Percentiles rank a stretch among this genome's conserved stretches.
These are phyloP conservation scores for Setaria italica DNA, from an alignment of 202 grass and related monocot genomes.

Conservation along the genomic window DNA sequence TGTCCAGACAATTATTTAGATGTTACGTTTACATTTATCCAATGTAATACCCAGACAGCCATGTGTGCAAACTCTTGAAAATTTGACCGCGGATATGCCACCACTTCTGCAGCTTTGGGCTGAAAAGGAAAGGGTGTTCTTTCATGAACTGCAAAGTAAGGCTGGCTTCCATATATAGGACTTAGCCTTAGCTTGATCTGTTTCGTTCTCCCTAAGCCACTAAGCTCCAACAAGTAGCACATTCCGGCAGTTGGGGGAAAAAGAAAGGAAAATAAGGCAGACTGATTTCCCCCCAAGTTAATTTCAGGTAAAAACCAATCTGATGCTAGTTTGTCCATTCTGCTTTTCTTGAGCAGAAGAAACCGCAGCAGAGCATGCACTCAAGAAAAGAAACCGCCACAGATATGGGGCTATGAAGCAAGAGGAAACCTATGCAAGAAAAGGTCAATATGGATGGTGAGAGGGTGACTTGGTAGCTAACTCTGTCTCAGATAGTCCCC, in stretches of 20 bases:
- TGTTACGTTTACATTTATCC: too few species aligned
- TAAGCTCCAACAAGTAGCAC: background rate
- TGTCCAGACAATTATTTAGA: too few species aligned
- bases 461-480: slow-evolving; percentile 14
- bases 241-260: background rate
- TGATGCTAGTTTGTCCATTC: background rate
- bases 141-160: background rate
- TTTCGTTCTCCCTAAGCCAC: too few species aligned
- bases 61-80: too few species aligned
- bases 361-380: background rate
- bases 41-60: too few species aligned
- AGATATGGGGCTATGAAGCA: background rate
- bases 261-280: background rate
- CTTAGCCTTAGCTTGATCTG: too few species aligned
- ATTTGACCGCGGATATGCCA: background rate
- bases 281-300: background rate
- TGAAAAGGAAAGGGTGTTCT: background rate
- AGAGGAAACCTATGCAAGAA: background rate
- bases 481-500: background rate
- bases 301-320: background rate
- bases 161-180: background rate
- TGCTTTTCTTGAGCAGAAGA: background rate
- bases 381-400: background rate
- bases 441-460: background rate
- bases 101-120: background rate